phyloP scores from a whole-genome alignment of 2,329 filamentous ascomycete genomes.

The Colletotrichum shisoi region DNA sequence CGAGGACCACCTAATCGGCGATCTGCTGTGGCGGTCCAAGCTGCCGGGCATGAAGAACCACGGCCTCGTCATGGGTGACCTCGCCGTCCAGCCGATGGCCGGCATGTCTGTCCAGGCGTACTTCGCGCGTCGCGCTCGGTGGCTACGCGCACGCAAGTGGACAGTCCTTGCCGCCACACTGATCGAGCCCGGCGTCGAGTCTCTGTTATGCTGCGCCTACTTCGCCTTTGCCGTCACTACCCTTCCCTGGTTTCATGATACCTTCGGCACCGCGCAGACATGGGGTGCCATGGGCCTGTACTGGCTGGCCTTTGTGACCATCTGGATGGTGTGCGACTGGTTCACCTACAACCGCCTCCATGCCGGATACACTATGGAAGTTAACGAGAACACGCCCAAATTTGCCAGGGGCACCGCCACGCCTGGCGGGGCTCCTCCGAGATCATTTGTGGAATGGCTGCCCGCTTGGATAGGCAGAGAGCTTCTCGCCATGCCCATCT shows the following conservation, averaged over 20 bases:
- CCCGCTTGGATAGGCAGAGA: constrained; percentile 87
- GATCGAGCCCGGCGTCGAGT: constrained; percentile 91
- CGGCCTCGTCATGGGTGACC: constrained; percentile 81
- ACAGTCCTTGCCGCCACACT: constrained; percentile 88
- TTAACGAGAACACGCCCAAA: constrained; percentile 74
- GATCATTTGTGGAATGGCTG: constrained; percentile 75
- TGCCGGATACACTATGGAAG: constrained; percentile 72
- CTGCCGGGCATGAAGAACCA: constrained; percentile 77
- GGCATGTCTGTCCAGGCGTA: constrained; percentile 81
- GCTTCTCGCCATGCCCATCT: constrained; percentile 82
- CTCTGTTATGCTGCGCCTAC: constrained; percentile 81
- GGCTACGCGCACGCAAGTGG: constrained; percentile 93
- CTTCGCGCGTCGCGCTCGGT: constrained; percentile 80
- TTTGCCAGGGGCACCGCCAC: constrained; percentile 67
- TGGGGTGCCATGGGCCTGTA: constrained; percentile 71
- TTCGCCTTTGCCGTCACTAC: constrained; percentile 81
- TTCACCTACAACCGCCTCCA: constrained; percentile 77
- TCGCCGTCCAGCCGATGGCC: constrained; percentile 88
- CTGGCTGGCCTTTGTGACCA: constrained; percentile 70
- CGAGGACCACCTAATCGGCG: constrained; percentile 95
- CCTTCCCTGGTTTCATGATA: constrained; percentile 67
- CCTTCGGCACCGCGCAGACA: constrained; percentile 65
- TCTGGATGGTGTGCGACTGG: constrained; percentile 81
- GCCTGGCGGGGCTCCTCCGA: constrained; percentile 53
- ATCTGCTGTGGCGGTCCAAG: constrained; percentile 81